Percentiles rank a stretch among this genome's conserved stretches.
These are phyloP conservation scores for Panaeolus cyanescens DNA, from an alignment of 768 basidiomycete genomes.

Conservation along the genomic window DNA sequence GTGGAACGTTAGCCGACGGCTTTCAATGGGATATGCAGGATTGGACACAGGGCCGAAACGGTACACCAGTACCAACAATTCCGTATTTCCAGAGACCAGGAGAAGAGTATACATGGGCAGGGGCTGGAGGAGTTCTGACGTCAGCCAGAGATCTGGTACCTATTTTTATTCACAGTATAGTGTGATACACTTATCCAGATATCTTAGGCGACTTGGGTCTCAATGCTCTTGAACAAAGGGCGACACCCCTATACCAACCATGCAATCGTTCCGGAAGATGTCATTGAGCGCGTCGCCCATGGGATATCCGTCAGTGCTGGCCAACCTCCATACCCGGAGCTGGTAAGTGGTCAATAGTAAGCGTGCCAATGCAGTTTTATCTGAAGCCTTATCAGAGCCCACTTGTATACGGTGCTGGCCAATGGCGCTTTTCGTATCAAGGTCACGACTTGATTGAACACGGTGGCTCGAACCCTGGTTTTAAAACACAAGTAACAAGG, in stretches of 20 bases:
- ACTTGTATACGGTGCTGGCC: slow-evolving; percentile 40
- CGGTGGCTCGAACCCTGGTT: slow-evolving; percentile 43
- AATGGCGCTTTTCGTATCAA: slow-evolving; percentile 39
- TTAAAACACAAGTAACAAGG: slow-evolving; percentile 27
- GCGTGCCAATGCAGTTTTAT: background rate
- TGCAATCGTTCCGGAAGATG: slow-evolving; percentile 34
- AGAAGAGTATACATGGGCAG: slow-evolving; percentile 40
- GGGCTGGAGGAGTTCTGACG: slow-evolving; percentile 40
- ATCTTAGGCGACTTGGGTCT: slow-evolving; percentile 34
- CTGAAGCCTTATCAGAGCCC: slow-evolving; percentile 28
- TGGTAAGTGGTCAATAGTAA: slow-evolving; percentile 20
- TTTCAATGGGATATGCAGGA: slow-evolving; percentile 37
- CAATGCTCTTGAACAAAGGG: slow-evolving; percentile 41
- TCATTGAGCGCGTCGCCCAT: slow-evolving; percentile 37
- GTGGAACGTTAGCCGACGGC: slow-evolving; percentile 37
- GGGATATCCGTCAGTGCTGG: slow-evolving; percentile 35
- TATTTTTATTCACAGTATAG: background rate
- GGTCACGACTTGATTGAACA: slow-evolving; percentile 46
- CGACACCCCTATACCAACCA: slow-evolving; percentile 38
- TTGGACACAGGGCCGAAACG: slow-evolving; percentile 26
- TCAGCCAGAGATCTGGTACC: slow-evolving; percentile 43
- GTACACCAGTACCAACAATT: slow-evolving; percentile 33
- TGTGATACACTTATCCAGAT: background rate
- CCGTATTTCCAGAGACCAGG: slow-evolving; percentile 43
- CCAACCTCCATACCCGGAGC: slow-evolving; percentile 36